Evolutionary conservation across 768 basidiomycete species (phyloP), one percentile per base, ranked within the genome.

Genomic region (Lactarius sp.): DNA sequence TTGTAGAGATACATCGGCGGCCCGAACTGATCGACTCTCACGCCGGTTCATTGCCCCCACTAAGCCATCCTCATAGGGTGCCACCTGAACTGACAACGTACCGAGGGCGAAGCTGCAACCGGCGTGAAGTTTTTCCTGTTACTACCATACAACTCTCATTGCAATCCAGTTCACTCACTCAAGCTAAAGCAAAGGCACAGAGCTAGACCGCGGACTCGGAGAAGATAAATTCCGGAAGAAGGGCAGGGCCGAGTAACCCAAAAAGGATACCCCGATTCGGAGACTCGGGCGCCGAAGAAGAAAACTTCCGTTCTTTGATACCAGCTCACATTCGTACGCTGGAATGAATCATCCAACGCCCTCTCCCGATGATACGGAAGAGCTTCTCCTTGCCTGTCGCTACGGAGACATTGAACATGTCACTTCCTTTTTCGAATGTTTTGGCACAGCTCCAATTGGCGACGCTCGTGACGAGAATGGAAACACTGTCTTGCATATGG

Each of bases 391-490:
- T 6, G 81, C 89, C 22, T 89, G 89, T 72, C 84, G 94, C 72
- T 96, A 93, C 73, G 94, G 94, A 46, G 94, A 96, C 67, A 75
- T 92, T 60, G 84, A 88, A 52, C 91, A 94, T 68, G 79, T 93
- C 44, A 79, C 85, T 51, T 76, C 77, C 3, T 95, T 90, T 66
- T 76, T 90, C 33, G 73, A 79, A 22, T 75, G 77, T 42, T 88
- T 85, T 72, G 86, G 89, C 10, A 61, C 75, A 1, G 75, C 75
- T 6, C 61, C 80, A 0, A 75, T 92, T 13, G 74, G 74, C 44
- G 71, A 73, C 42, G 74, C 85, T 13, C 81, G 79, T 47, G 94
- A 96, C 75, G 86, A 86, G 49, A 83, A 89, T 71, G 87, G 83
- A 44, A 97, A 94, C 77, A 85, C 82, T 2, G 76, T 86, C 46